Evolutionary conservation across 2,329 filamentous ascomycete genomes (phyloP).

Genomic region (Aspergillus nomiae): DNA sequence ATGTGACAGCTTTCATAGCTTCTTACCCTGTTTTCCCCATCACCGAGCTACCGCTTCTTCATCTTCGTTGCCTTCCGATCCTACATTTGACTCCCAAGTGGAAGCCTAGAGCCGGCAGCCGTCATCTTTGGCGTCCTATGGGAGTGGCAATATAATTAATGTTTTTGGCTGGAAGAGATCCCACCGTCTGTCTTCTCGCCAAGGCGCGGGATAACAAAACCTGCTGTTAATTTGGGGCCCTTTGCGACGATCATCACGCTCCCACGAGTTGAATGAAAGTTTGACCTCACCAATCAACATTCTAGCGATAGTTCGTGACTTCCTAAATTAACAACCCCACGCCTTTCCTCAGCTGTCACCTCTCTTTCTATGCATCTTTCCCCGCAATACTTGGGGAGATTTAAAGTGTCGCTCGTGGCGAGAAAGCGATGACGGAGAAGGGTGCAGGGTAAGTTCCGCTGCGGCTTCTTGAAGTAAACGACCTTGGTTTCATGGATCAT

Average conservation of each 20-base stretch:
- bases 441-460: conserved; percentile 30
- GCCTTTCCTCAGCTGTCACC: background rate
- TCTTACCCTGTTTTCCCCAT: background rate
- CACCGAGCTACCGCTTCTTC: background rate
- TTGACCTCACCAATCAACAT: conserved; percentile 4
- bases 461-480: conserved; percentile 4
- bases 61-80: background rate
- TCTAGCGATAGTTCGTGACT: background rate
- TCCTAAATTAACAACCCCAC: background rate
- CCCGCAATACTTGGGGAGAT: background rate
- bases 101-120: background rate
- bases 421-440: conserved; percentile 32
- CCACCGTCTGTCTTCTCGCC: conserved; percentile 7
- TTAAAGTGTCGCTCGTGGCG: conserved; percentile 4
- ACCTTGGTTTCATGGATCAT: conserved; percentile 24
- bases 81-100: background rate
- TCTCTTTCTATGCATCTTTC: background rate
- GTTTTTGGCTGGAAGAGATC: background rate
- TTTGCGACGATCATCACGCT: background rate
- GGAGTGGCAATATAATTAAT: background rate
- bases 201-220: conserved; percentile 13
- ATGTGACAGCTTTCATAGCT: background rate
- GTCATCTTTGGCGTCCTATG: background rate
- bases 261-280: background rate
- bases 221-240: background rate